These are phyloP conservation scores for Syzygium grande DNA, from an alignment of 345 rosid genomes.

Conservation along the genomic window DNA sequence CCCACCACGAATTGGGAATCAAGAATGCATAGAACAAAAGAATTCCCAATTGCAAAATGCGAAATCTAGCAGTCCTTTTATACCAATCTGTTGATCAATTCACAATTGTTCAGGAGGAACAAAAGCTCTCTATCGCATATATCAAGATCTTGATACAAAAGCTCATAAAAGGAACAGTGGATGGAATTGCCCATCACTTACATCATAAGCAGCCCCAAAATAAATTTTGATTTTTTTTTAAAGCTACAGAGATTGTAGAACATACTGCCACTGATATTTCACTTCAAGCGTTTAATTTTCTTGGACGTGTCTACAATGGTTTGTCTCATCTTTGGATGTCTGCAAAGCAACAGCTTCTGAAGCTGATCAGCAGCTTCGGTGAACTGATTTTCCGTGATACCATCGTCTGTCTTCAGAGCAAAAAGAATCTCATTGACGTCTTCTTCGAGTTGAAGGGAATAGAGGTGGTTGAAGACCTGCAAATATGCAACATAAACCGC, in stretches of 20 bases:
- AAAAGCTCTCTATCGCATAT: background rate
- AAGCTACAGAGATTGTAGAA: background rate
- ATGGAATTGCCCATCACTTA: background rate
- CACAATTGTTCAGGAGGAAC: background rate
- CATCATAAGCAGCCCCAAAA: background rate
- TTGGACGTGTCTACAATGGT: slow-evolving; percentile 48
- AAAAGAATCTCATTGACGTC: slow-evolving; percentile 73
- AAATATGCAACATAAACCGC: background rate
- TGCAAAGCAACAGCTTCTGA: slow-evolving; percentile 42
- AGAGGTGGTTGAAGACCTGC: slow-evolving; percentile 64
- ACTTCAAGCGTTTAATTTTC: slow-evolving; percentile 49
- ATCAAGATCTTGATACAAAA: background rate
- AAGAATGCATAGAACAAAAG: background rate
- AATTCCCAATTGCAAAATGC: background rate
- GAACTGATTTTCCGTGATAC: slow-evolving; percentile 28
- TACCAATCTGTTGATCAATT: background rate
- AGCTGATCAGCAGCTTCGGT: slow-evolving; percentile 35
- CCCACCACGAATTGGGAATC: background rate
- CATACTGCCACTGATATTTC: background rate
- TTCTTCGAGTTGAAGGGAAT: slow-evolving; percentile 73
- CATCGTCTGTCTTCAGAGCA: slow-evolving; percentile 45
- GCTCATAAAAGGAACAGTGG: background rate
- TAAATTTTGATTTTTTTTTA: background rate
- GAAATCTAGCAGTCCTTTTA: background rate
- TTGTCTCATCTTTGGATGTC: slow-evolving; percentile 44